Percentiles rank a stretch among this genome's conserved stretches.
Conservation (phyloP, 306 rosid species). For the Dalbergia cochinchinensis region DNA sequence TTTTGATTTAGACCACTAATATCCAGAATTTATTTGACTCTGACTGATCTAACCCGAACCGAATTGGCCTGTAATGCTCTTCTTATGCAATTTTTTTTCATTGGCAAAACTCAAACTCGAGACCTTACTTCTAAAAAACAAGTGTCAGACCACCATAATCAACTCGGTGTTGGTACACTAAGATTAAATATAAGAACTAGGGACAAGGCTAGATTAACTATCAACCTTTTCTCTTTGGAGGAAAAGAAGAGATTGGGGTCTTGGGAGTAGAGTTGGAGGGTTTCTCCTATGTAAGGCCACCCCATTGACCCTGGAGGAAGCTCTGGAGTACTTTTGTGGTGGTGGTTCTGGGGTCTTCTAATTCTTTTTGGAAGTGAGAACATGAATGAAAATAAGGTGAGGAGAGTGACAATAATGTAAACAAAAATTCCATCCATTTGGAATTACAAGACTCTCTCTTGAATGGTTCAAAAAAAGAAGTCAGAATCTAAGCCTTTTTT, state of each 20-base stretch:
- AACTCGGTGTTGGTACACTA: neutral
- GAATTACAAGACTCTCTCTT: slow-evolving; percentile 9
- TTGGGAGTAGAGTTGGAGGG: slow-evolving; percentile 81
- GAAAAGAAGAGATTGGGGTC: slow-evolving; percentile 76
- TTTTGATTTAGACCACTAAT: too few relatives aligned
- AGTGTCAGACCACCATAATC: too few relatives aligned
- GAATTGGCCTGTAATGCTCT: too few relatives aligned
- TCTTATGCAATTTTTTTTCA: too few relatives aligned
- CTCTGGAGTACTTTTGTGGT: slow-evolving; percentile 40
- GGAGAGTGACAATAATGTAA: slow-evolving; percentile 48
- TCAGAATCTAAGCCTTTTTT: slow-evolving; percentile 38
- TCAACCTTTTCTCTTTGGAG: slow-evolving; percentile 76
- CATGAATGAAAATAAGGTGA: too few relatives aligned
- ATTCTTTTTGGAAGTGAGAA: slow-evolving; percentile 14
- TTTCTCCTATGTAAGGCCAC: slow-evolving; percentile 93
- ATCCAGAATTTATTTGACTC: too few relatives aligned
- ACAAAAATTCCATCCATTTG: slow-evolving; percentile 54
- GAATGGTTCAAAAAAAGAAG: neutral
- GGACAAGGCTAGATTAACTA: neutral
- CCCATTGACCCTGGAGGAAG: slow-evolving; percentile 99
- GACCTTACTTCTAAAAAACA: too few relatives aligned
- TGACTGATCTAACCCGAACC: too few relatives aligned
- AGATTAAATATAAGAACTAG: neutral
- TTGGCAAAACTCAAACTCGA: too few relatives aligned
- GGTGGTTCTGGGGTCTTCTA: slow-evolving; percentile 28